Evolutionary conservation across 2,329 filamentous ascomycete genomes (phyloP).

Genomic region (Colletotrichum neosansevieriae): DNA sequence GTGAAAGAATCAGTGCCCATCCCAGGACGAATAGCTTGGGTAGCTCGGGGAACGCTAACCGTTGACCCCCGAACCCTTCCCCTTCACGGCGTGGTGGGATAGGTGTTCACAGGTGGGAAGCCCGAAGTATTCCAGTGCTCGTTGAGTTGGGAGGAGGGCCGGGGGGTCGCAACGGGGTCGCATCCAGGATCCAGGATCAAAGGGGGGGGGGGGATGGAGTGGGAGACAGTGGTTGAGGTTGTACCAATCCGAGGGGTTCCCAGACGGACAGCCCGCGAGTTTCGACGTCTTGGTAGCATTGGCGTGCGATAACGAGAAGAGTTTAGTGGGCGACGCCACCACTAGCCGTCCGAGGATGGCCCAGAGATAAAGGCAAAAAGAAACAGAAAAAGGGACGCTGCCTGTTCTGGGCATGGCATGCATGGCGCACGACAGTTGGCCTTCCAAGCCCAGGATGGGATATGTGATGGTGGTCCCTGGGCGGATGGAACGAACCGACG

Average conservation of each 20-base stretch:
- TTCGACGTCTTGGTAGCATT: conserved; percentile 33
- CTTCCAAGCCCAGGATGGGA: conserved; percentile 8
- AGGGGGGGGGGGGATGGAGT: conserved; percentile 12
- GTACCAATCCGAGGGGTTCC: conserved; percentile 20
- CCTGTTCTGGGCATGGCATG: conserved; percentile 28
- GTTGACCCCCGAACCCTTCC: too few relatives aligned
- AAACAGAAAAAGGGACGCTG: conserved; percentile 33
- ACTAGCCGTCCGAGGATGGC: conserved; percentile 32
- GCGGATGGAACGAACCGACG: conserved; percentile 37
- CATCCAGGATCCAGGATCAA: conserved; percentile 26
- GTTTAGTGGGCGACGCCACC: conserved; percentile 38
- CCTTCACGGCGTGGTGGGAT: too few relatives aligned
- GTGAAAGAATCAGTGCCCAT: conserved; percentile 30
- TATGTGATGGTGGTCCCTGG: conserved; percentile 12
- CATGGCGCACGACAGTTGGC: conserved; percentile 4
- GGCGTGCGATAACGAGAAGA: conserved; percentile 38
- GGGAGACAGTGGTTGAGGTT: neutral
- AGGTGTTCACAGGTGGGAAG: conserved; percentile 1
- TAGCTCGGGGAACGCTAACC: too few relatives aligned
- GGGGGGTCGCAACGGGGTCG: conserved; percentile 23
- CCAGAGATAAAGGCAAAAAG: conserved; percentile 38
- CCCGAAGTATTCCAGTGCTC: neutral
- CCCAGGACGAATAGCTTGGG: neutral
- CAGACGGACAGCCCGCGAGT: conserved; percentile 30
- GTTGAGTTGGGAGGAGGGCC: conserved; percentile 12